A percentile compares a stretch with the other conserved stretches of the same genome.
These are phyloP conservation scores for Tetraselmis chui DNA, from an alignment of 139 green algal species.

Conservation along the genomic window DNA sequence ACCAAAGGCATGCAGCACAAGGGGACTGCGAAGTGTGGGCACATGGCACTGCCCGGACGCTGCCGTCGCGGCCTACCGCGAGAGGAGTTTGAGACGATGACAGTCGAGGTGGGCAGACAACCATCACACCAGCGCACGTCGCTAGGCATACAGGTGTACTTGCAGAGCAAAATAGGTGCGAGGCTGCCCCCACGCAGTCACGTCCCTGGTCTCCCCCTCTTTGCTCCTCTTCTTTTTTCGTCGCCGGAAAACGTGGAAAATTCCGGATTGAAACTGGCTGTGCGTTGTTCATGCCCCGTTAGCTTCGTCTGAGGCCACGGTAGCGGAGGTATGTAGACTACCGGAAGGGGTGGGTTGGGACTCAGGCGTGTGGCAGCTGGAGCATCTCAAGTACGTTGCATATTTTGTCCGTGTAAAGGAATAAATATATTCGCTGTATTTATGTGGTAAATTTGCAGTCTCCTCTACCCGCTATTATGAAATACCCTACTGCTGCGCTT, in stretches of 20 bases:
- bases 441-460: not conserved
- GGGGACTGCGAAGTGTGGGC: too few relatives aligned
- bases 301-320: not conserved
- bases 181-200: not conserved
- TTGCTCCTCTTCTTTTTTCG: too few relatives aligned
- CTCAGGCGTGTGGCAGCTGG: slow-evolving; percentile 3
- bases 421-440: too few relatives aligned
- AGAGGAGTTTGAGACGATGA: not conserved
- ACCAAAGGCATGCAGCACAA: too few relatives aligned
- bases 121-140: not conserved
- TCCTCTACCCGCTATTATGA: not conserved
- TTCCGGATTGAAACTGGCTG: too few relatives aligned
- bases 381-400: not conserved
- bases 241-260: too few relatives aligned
- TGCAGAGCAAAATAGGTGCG: not conserved
- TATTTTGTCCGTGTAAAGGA: too few relatives aligned
- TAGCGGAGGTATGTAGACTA: not conserved
- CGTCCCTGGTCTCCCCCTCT: not conserved
- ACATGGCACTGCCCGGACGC: not conserved
- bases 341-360: not conserved
- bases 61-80: not conserved
- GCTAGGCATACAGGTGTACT: not conserved
- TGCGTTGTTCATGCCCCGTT: not conserved
- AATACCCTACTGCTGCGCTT: too few relatives aligned
- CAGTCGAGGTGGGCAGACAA: not conserved